phyloP scores from a whole-genome alignment of 768 basidiomycete genomes.

The Suillus lakei region DNA sequence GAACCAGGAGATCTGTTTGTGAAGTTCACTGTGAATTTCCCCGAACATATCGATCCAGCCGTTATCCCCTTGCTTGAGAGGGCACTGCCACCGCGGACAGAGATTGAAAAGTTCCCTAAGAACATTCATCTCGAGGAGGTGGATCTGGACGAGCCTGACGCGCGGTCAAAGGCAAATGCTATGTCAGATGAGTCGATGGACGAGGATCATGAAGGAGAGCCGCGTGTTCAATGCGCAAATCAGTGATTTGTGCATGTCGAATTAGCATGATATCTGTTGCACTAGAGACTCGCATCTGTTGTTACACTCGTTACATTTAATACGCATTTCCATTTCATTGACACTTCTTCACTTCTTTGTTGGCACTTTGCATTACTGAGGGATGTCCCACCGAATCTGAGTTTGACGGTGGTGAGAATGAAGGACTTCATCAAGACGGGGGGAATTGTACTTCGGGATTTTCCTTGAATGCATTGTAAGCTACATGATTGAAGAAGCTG shows the following conservation, averaged over 20 bases:
- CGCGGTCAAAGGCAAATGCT: conserved; percentile 48
- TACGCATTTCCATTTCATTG: conserved; percentile 22
- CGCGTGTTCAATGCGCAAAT: conserved; percentile 95
- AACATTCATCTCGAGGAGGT: conserved; percentile 81
- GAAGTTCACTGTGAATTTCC: conserved; percentile 88
- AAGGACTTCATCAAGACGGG: background rate
- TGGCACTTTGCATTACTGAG: conserved; percentile 12
- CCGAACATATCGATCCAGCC: conserved; percentile 72
- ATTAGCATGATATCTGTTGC: conserved; percentile 15
- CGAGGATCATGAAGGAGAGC: conserved; percentile 84
- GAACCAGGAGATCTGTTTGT: conserved; percentile 94
- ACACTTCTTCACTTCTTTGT: conserved; percentile 8
- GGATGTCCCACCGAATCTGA: conserved; percentile 35
- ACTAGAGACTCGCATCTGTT: conserved; percentile 34
- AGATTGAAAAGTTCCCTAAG: conserved; percentile 70
- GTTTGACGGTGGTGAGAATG: background rate
- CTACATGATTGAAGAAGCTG: conserved; percentile 82
- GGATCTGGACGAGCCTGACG: conserved; percentile 78
- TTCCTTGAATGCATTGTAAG: conserved; percentile 81
- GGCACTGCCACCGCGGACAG: conserved; percentile 80
- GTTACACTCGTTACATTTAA: conserved; percentile 37
- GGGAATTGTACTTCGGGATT: conserved; percentile 72
- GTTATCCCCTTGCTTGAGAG: conserved; percentile 77
- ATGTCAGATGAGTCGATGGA: conserved; percentile 86
- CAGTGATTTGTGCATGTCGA: conserved; percentile 52